phyloP scores from a whole-genome alignment of 805 yeast species.

The Yarrowia sp. region DNA sequence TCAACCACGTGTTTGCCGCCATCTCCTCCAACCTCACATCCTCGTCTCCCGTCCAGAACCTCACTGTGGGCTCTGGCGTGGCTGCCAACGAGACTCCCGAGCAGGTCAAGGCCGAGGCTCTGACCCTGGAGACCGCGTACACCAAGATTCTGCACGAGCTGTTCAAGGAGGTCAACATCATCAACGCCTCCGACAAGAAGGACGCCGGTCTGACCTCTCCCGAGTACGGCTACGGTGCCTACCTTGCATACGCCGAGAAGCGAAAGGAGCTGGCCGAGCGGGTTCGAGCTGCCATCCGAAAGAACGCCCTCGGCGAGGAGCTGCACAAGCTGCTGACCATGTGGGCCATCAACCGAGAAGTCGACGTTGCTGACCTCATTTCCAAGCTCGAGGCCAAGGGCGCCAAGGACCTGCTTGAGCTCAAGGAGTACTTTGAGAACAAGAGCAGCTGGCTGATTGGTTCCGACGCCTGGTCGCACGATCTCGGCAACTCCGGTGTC shows the following conservation, averaged over 20 bases:
- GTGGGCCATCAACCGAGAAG: slow-evolving; percentile 62
- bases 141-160: slow-evolving; percentile 75
- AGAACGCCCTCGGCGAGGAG: slow-evolving; percentile 54
- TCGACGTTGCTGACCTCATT: slow-evolving; percentile 48
- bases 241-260: slow-evolving; percentile 62
- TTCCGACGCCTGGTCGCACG: slow-evolving; percentile 95
- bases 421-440: slow-evolving; percentile 57
- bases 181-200: slow-evolving; percentile 61
- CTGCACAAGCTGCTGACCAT: slow-evolving; percentile 61
- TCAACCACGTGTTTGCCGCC: slow-evolving; percentile 55
- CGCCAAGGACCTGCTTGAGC: slow-evolving; percentile 48
- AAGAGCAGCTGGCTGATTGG: slow-evolving; percentile 84
- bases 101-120: slow-evolving; percentile 55
- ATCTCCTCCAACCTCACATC: slow-evolving; percentile 61
- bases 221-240: slow-evolving; percentile 86
- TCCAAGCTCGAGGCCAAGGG: slow-evolving; percentile 43
- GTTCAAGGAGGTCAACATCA: slow-evolving; percentile 62
- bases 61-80: slow-evolving; percentile 60
- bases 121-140: slow-evolving; percentile 74
- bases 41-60: slow-evolving; percentile 65
- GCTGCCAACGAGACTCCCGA: slow-evolving; percentile 13
- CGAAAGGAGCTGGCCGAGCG: slow-evolving; percentile 55
- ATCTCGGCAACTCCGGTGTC: slow-evolving; percentile 88
- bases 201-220: slow-evolving; percentile 64
- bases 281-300: slow-evolving; percentile 54